These are phyloP conservation scores for Mucor piriformis DNA, from an alignment of 371 early-diverging fungal genomes.

Conservation along the genomic window DNA sequence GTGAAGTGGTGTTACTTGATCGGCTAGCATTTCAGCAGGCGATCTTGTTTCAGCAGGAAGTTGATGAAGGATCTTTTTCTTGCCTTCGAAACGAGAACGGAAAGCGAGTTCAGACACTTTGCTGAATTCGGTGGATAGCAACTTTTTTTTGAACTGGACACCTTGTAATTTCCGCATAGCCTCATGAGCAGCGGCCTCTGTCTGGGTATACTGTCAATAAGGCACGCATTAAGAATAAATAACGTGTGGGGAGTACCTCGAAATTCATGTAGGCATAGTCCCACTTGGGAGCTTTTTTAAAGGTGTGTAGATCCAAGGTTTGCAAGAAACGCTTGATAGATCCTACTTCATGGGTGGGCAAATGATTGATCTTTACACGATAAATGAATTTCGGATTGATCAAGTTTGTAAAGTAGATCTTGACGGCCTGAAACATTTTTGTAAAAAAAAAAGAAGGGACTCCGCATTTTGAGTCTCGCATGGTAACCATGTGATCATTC, in stretches of 20 bases:
- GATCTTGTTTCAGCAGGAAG: conserved; percentile 42
- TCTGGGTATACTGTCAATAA: conserved; percentile 8
- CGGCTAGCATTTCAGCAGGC: conserved; percentile 64
- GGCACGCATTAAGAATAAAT: not conserved
- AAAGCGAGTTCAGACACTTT: conserved; percentile 10
- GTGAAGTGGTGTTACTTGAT: conserved; percentile 71
- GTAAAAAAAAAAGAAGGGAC: too few species aligned
- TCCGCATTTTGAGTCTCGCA: too few species aligned
- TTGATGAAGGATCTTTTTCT: not conserved
- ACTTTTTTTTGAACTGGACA: conserved; percentile 12
- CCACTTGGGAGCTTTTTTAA: conserved; percentile 31
- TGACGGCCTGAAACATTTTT: not conserved
- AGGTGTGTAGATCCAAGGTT: not conserved
- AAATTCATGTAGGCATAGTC: conserved; percentile 28
- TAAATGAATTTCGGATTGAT: conserved; percentile 8
- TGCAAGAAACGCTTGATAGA: conserved; percentile 19
- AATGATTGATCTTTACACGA: conserved; percentile 23
- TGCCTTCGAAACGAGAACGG: conserved; percentile 9
- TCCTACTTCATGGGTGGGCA: conserved; percentile 18
- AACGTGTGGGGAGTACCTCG: conserved; percentile 5
- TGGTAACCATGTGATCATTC: too few species aligned
- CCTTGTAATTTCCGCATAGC: conserved; percentile 16
- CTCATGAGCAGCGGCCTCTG: conserved; percentile 10
- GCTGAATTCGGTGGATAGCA: conserved; percentile 12
- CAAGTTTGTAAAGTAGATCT: not conserved